Evolutionary conservation across 2,329 filamentous ascomycete species (phyloP).

Genomic region (Pseudofabraea citricarpa): DNA sequence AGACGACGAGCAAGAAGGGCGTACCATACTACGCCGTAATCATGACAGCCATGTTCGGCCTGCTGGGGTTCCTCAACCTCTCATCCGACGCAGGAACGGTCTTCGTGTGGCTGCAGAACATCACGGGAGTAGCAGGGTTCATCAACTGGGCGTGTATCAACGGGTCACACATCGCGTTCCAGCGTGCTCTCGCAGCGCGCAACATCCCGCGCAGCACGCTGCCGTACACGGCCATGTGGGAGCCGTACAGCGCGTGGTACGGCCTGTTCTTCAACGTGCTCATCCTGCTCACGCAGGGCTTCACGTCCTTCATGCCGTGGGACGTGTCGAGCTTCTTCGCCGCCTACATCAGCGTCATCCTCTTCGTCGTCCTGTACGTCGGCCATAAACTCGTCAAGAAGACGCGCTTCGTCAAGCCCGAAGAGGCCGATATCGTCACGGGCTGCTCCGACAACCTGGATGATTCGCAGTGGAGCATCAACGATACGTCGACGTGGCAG

Average conservation of each 20-base stretch:
- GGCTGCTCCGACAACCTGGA: constrained; percentile 31
- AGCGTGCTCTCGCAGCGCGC: constrained; percentile 51
- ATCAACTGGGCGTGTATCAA: constrained; percentile 67
- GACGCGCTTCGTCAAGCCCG: constrained; percentile 30
- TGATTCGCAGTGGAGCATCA: constrained; percentile 28
- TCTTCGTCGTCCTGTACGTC: constrained; percentile 55
- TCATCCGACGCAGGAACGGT: constrained; percentile 52
- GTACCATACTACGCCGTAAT: constrained; percentile 60
- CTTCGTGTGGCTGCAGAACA: constrained; percentile 70
- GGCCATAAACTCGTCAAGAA: constrained; percentile 50
- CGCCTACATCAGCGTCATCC: constrained; percentile 58
- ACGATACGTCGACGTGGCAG: constrained; percentile 3
- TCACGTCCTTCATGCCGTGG: constrained; percentile 64
- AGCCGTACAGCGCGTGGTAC: constrained; percentile 62
- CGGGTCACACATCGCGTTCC: constrained; percentile 60
- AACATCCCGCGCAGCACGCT: constrained; percentile 52
- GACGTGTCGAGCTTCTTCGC: constrained; percentile 56
- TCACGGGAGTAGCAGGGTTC: constrained; percentile 64
- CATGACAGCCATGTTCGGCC: constrained; percentile 51
- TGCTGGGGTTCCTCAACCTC: constrained; percentile 65
- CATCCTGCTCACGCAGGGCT: constrained; percentile 64
- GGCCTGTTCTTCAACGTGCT: constrained; percentile 61
- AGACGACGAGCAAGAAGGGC: constrained; percentile 53
- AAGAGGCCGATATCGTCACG: constrained; percentile 37
- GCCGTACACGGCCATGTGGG: constrained; percentile 56